Evolutionary conservation across 2,329 filamentous ascomycete genomes (phyloP), one percentile per base, ranked within the genome.

Genomic region (Orbilia ellipsospora): DNA sequence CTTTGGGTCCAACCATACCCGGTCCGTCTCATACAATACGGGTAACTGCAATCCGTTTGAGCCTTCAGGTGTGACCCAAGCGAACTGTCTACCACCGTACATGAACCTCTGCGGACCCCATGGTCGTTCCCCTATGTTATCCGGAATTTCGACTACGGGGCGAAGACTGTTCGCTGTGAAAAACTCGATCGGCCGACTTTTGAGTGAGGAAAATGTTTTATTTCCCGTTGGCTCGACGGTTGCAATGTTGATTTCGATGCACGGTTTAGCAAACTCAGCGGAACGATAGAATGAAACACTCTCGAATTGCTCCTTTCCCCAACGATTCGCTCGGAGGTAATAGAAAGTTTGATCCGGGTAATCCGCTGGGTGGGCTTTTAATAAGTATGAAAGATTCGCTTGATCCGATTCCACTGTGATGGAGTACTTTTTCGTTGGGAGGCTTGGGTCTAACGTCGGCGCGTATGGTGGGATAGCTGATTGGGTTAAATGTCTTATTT

Each of bases 281-380:
- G 59, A 61, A 2, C 66, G 57, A 15, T 63, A 63, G 31, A 70
- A 70, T 28, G 20, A 15, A 0, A 63, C 12, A 15, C 16, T 56
- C 5, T 70, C 57, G n/a, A 63, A 42, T 36, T 70, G 66, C 1
- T 23, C 16, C 15, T 59, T 23, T 23, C 23, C 23, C 23, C 23
- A 23, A 23, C 23, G 36, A n/a, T 51, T 70, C 1, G 40, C 51
- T 20, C 66, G 42, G 15, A 70, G 51, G 23, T 31, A 23, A 26
- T 70, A 70, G 36, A 44, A 70, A 13, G 40, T 57, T 23, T 63
- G 57, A 18, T 70, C 66, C 2, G 66, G 56, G 8, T 63, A 51
- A 16, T 42, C 31, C 13, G 28, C 6, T 4, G 51, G 48, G 13
- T 55, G 59, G 13, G 66, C 66, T 20, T 70, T 62, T 13, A 70